A percentile compares a stretch with the other conserved stretches of the same genome.
These are phyloP conservation scores for Cladosporium sp. DNA, from an alignment of 2,329 filamentous ascomycete genomes.

Conservation along the genomic window DNA sequence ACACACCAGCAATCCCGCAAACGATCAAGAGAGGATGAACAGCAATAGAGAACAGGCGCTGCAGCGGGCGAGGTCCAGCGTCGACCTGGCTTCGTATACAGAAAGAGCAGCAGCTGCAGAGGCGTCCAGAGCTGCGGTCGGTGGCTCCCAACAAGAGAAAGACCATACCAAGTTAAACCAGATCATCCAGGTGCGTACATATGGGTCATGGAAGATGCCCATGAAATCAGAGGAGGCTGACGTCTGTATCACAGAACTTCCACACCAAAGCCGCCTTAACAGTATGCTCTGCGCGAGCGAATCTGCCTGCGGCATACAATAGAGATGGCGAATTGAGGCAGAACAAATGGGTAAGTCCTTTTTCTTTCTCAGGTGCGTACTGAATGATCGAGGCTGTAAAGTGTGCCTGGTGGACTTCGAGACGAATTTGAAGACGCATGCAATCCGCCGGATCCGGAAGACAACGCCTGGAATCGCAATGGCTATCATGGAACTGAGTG, in stretches of 20 bases:
- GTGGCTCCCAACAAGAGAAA: slow-evolving; percentile 45
- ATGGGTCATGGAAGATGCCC: neutral
- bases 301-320: slow-evolving; percentile 56
- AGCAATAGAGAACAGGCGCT: slow-evolving; percentile 63
- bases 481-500: too few relatives aligned
- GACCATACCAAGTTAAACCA: slow-evolving; percentile 84
- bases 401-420: neutral
- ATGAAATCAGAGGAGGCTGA: slow-evolving; percentile 13
- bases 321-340: slow-evolving; percentile 61
- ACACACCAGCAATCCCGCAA: slow-evolving; percentile 66
- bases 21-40: slow-evolving; percentile 66
- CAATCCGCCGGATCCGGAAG: neutral
- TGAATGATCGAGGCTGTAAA: too few relatives aligned
- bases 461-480: too few relatives aligned
- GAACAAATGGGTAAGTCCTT: slow-evolving; percentile 76
- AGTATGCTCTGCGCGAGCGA: slow-evolving; percentile 75
- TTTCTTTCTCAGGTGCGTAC: neutral
- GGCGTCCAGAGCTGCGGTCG: slow-evolving; percentile 36
- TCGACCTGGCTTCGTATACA: slow-evolving; percentile 47
- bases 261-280: slow-evolving; percentile 82
- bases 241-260: slow-evolving; percentile 64
- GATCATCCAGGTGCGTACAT: slow-evolving; percentile 72
- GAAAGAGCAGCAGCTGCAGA: slow-evolving; percentile 50
- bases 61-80: slow-evolving; percentile 51
- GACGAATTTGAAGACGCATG: neutral